Base-by-base conservation (phyloP, 177 flowering plant species). In the Telopea speciosissima region DNA sequence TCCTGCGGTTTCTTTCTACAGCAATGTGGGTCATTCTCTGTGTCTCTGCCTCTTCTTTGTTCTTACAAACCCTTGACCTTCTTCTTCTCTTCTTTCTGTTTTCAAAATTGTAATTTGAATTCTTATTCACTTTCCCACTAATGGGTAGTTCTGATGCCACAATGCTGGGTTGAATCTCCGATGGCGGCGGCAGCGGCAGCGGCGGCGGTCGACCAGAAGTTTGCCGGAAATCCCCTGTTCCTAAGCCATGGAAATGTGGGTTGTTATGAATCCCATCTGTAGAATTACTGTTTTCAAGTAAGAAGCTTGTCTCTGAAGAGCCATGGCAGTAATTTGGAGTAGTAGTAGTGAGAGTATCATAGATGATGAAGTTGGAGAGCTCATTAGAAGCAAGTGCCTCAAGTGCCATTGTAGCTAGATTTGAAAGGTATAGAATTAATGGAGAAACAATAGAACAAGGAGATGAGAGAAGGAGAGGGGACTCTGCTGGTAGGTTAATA, bases 21-120 rank as follows among this genome's bases (percentile, higher is more conserved):
- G 85, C 79, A 82, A 93, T 93, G 88, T 93, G 98, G 22, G 96
- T 90, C 93, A 93, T 86, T 72, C 98, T 85, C 74, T 93, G 97
- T 1, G 86, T 88, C 80, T 93, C 96, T 25, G 90, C 90, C 68
- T 91, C 93, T 64, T 93, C 92, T 65, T 87, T 86, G 79, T 85
- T 90, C 86, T 86, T 89, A 66, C 94, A 84, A 19, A 80, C 83
- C 76, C 87, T 88, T 1, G 86, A 74, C 77, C 81, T 77, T 72
- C 88, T 83, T 74, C 78, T 81, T 76, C 91, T 77, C 78, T 81
- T 89, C 85, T 83, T 88, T 79, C 81, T 64, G 6, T 82, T 80
- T 67, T 83, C 83, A 6, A 36, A 67, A 72, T 63, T 71, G 45
- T 26, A 36, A 36, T 36, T 36, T 36, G 40, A 36, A 36, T 36